Conservation (phyloP, 345 rosid genomes). For the Eucalyptus microcorys region DNA sequence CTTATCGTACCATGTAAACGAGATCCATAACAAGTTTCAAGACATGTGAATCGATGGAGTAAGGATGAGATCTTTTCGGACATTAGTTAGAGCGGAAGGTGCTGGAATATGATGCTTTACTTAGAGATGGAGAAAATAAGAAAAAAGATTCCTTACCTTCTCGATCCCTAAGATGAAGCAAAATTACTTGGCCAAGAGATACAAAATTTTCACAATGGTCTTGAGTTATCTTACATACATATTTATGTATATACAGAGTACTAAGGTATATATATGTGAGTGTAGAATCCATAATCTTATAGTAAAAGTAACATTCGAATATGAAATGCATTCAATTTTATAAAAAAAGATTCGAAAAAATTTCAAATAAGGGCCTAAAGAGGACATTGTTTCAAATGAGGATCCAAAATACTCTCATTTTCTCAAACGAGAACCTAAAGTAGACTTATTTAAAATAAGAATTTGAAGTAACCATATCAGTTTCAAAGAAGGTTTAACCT, state of each 20-base stretch:
- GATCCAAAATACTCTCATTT: fast-evolving
- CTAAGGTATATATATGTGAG: neutral
- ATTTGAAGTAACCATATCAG: no score
- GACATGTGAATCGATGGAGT: neutral
- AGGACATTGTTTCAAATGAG: no score
- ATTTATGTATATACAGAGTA: neutral
- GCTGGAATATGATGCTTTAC: neutral
- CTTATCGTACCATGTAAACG: neutral
- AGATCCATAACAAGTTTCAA: neutral
- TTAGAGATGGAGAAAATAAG: neutral
- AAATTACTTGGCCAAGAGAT: neutral
- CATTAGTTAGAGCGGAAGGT: neutral
- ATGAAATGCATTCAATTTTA: neutral
- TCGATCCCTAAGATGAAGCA: neutral
- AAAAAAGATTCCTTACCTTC: neutral
- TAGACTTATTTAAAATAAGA: no score
- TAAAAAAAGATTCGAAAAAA: fast-evolving
- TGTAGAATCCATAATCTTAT: neutral
- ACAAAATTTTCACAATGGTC: neutral
- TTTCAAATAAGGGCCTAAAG: fast-evolving
- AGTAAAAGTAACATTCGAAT: neutral
- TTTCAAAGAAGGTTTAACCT: no score
- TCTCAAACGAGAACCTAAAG: no score
- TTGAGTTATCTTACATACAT: neutral
- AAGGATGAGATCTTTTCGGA: neutral